Evolutionary conservation across 805 yeast genomes (phyloP), one percentile per base, ranked within the genome.

Genomic region (Zygoascus ofunaensis): DNA sequence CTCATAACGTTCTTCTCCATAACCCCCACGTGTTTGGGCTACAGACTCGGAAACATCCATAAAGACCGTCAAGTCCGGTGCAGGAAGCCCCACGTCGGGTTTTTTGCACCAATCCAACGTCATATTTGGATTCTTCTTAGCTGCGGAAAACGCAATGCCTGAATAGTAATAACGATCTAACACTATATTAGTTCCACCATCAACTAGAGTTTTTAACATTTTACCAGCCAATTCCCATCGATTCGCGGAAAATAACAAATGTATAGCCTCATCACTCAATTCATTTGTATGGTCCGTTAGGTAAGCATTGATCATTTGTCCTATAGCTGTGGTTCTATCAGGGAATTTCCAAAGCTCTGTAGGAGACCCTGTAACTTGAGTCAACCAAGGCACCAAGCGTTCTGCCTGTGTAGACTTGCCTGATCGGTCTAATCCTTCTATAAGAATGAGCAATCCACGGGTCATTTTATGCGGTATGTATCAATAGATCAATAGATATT

Each of bases 1-100:
- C 60, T 92, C 99, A 63, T 92, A 92, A 43, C 96, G 68, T 61
- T 92, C 99, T n/a, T 79, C 82, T 12, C 99, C 99, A 69, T 83
- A 92, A 1, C 94, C 94, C 8, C 77, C 78, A 44, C 97, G 70
- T 17, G 59, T 50, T 19, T 69, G 61, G 2, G 62, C 64, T 4
- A 64, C 72, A 49, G 62, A 56, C 26, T 76, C 70, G 37, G 73
- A 65, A 35, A 83, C 71, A 33, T 84, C 79, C 47, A 92, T 65
- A 53, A 90, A 92, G 1, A 92, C 44, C 0, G 90, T 82, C 40
- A 82, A 49, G 61, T 92, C 99, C 0, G 99, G 97, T 51, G 68
- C 74, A 1, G 95, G 87, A 12, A 92, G 70, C 0, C 97, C 97
- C 21, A 62, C 64, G 54, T 92, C 98, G 1, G 95, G 92, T 24